phyloP scores from a whole-genome alignment of 441 rosid genomes.

The Daphne laureola region DNA sequence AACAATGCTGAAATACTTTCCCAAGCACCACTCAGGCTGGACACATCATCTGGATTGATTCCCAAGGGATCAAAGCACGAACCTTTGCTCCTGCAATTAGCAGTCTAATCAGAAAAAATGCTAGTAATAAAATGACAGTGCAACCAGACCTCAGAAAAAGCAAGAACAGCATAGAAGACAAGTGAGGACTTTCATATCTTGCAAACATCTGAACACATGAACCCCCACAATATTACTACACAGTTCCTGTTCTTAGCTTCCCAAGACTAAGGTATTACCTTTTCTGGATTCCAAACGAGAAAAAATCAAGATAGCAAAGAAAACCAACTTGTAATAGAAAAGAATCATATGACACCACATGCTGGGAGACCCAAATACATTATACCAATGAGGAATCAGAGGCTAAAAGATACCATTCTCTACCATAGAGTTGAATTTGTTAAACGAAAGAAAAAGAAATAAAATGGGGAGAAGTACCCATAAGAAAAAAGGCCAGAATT shows the following conservation, averaged over 20 bases:
- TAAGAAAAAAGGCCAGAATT: slow-evolving; percentile 30
- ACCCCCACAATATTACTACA: not conserved
- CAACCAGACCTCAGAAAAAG: slow-evolving; percentile 11
- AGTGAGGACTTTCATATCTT: not conserved
- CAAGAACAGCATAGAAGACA: too few relatives aligned
- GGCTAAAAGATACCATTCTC: not conserved
- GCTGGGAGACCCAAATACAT: not conserved
- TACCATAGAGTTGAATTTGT: slow-evolving; percentile 3
- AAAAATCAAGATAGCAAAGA: not conserved
- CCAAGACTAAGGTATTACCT: not conserved
- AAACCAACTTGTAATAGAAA: not conserved
- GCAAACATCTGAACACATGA: not conserved
- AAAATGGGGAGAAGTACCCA: slow-evolving; percentile 28
- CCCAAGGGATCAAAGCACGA: slow-evolving; percentile 80
- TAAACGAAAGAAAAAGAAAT: slow-evolving; percentile 10
- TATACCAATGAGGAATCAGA: not conserved
- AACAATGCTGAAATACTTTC: slow-evolving; percentile 46
- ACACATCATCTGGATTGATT: slow-evolving; percentile 45
- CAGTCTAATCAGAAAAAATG: slow-evolving; percentile 30
- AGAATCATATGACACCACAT: not conserved
- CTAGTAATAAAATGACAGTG: slow-evolving; percentile 14
- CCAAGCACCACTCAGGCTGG: slow-evolving; percentile 46
- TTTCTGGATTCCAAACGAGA: not conserved
- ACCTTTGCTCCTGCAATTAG: slow-evolving; percentile 40
- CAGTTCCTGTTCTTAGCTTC: not conserved